Base-by-base conservation (phyloP, 2,329 filamentous ascomycete species). In the Byssoonygena ceratinophila region DNA sequence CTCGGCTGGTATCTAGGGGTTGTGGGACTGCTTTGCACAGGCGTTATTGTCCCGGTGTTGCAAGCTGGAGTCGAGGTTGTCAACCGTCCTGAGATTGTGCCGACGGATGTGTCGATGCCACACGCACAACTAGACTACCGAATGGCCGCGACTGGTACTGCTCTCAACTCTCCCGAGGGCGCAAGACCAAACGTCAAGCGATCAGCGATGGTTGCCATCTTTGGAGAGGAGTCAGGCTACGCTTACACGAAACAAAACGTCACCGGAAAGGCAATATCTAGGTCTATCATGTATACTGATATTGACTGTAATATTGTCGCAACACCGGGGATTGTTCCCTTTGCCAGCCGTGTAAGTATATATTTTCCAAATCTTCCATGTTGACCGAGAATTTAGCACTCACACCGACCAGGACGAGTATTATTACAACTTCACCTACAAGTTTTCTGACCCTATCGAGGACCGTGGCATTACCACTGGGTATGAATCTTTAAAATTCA, bases 361-460 rank as follows among this genome's bases (percentile, higher is more conserved):
- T 11, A 7, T n/a, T 12, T 11, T 29, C 12, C 8, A 14, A 14
- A 12, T 16, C 4, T 49, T 22, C 12, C 23, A 11, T 16, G 4
- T 40, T 49, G 7, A 39, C 8, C 32, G 14, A 20, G 7, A 22
- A 40, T 8, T 3, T 14, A 14, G 3, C 36, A 11, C 46, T 49
- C 4, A 49, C 22, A 4, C 11, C 6, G 12, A 2, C 9, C 18
- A 49, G 46, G 36, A 29, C 12, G 46, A 44, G 25, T 36, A 37
- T 18, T 51, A 51, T 39, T 51, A 51, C 31, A 51, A 51, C 8
- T 51, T 51, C 16, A 51, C 48, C 39, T 44, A 20, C 23, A 31
- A 20, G 3, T 44, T 51, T 20, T 20, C 39, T 11, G 39, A 51
- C 27, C 46, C 46, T 12, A 49, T 49, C 4, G 34, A 32, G 29